Evolutionary conservation across 441 rosid species (phyloP).

Genomic region (Erodium texanum): DNA sequence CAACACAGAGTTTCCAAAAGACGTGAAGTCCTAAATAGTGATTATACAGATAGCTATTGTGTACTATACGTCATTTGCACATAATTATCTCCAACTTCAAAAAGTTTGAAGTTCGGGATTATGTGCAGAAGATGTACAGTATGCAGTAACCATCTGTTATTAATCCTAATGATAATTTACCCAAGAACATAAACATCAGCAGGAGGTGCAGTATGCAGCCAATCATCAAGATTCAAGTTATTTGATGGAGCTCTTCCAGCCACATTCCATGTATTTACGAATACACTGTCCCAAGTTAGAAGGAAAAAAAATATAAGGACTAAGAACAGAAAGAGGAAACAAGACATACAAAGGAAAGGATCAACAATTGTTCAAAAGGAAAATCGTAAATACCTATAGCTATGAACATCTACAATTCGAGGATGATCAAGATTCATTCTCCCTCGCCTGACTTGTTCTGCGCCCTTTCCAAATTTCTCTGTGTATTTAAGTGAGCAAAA

Average conservation of each 20-base stretch:
- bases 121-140: no score
- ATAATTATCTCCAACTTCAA: no score
- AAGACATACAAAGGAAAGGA: background rate
- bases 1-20: background rate
- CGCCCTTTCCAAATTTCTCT: constrained; percentile 47
- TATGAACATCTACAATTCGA: constrained; percentile 46
- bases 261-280: constrained; percentile 90
- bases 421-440: constrained; percentile 55
- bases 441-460: constrained; percentile 42
- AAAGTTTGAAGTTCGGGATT: no score
- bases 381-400: constrained; percentile 38
- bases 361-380: background rate
- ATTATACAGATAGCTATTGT: no score
- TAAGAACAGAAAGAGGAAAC: background rate
- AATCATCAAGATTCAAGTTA: constrained; percentile 76
- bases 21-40: background rate
- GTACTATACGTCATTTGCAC: no score
- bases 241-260: constrained; percentile 86
- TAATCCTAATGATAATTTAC: no score
- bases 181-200: constrained; percentile 95
- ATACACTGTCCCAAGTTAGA: constrained; percentile 47
- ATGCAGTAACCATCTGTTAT: no score
- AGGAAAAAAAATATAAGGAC: constrained; percentile 20
- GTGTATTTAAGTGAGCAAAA: constrained; percentile 16
- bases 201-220: constrained; percentile 88